Percentiles rank a stretch among this genome's conserved stretches.
These are phyloP conservation scores for Daldinia grandis DNA, from an alignment of 495 filamentous ascomycete species.

Conservation along the genomic window DNA sequence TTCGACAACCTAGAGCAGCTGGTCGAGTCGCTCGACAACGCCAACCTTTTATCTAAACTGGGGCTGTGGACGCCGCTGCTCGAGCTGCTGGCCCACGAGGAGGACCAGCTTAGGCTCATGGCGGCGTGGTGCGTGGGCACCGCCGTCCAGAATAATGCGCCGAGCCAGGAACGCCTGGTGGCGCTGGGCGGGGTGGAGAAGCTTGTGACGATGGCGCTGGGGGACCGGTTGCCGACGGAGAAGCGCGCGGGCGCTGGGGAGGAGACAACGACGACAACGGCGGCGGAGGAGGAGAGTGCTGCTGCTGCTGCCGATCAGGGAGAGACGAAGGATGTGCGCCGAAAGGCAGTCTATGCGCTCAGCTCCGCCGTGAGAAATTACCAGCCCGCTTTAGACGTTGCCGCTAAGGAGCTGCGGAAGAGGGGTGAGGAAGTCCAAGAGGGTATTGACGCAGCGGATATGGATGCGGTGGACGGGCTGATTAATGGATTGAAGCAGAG, in stretches of 20 bases:
- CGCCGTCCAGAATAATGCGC: constrained; percentile 93
- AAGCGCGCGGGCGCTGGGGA: constrained; percentile 19
- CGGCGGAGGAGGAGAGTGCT: not conserved
- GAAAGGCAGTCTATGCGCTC: constrained; percentile 88
- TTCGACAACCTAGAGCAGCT: constrained; percentile 97
- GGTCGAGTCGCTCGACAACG: constrained; percentile 92
- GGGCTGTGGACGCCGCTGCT: constrained; percentile 84
- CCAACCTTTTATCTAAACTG: constrained; percentile 84
- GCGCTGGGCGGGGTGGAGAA: constrained; percentile 73
- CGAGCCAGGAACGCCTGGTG: constrained; percentile 79
- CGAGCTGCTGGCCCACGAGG: constrained; percentile 67
- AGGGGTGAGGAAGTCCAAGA: constrained; percentile 55
- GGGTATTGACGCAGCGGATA: constrained; percentile 76
- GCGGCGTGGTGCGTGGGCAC: constrained; percentile 94
- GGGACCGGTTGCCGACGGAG: constrained; percentile 44
- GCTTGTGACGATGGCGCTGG: constrained; percentile 69
- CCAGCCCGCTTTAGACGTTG: constrained; percentile 75
- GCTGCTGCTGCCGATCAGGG: constrained; percentile 49
- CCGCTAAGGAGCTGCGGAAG: constrained; percentile 64
- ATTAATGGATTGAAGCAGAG: constrained; percentile 72
- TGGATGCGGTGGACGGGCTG: constrained; percentile 81
- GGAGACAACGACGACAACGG: not conserved
- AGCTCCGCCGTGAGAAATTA: constrained; percentile 86
- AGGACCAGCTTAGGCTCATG: constrained; percentile 76
- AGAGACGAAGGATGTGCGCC: constrained; percentile 69